Conservation (phyloP, 805 yeast species). For the Yamadazyma scolyti region DNA sequence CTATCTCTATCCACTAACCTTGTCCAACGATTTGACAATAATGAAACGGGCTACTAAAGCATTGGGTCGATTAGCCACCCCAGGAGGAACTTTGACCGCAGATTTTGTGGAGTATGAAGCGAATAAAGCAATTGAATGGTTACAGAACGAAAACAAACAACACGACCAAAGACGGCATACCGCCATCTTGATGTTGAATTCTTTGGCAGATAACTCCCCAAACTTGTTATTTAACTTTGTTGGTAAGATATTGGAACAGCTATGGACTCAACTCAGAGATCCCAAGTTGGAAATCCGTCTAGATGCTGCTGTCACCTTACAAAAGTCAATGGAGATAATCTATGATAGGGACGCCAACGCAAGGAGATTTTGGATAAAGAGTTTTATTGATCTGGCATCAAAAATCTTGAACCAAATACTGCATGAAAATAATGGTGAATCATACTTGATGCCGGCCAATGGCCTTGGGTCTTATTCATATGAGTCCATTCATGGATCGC, state of each 20-base stretch:
- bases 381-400: conserved; percentile 65
- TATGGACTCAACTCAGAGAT: conserved; percentile 88
- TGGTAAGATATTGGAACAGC: conserved; percentile 70
- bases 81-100: conserved; percentile 85
- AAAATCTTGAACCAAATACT: conserved; percentile 46
- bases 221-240: conserved; percentile 76
- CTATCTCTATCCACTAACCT: conserved; percentile 73
- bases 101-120: conserved; percentile 93
- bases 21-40: conserved; percentile 77
- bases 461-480: conserved; percentile 21
- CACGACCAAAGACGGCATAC: conserved; percentile 83
- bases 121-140: conserved; percentile 85
- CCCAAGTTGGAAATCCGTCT: conserved; percentile 67
- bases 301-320: conserved; percentile 81
- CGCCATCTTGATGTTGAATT: conserved; percentile 75
- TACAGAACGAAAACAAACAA: conserved; percentile 74
- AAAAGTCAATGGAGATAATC: conserved; percentile 73
- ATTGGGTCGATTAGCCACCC: conserved; percentile 82
- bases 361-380: conserved; percentile 71
- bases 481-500: conserved; percentile 84
- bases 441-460: conserved; percentile 1
- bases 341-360: conserved; percentile 71
- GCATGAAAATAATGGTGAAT: conserved; percentile 1
- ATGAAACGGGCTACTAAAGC: conserved; percentile 86
- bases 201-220: conserved; percentile 85